These are phyloP conservation scores for Vachellia pachyceras DNA, from an alignment of 306 rosid genomes.

Conservation along the genomic window DNA sequence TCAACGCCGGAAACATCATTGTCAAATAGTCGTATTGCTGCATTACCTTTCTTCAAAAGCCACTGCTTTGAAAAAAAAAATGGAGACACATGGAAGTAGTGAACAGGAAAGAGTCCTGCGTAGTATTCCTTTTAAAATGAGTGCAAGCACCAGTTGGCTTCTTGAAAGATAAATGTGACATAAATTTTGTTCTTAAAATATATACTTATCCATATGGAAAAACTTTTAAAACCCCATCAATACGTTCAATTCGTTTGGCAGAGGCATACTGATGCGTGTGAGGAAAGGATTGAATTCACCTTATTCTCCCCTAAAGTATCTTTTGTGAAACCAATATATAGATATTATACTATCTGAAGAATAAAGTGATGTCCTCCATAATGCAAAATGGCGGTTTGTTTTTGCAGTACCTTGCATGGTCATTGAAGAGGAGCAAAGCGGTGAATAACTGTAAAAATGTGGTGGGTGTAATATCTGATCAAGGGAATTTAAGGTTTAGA, in stretches of 20 bases:
- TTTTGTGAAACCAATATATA: background rate
- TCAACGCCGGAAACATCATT: background rate
- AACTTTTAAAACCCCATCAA: background rate
- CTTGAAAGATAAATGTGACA: no score
- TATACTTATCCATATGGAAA: background rate
- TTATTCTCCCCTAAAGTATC: background rate
- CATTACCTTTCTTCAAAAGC: slow-evolving; percentile 1
- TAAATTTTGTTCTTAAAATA: background rate
- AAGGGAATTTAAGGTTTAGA: no score
- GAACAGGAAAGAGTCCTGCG: background rate
- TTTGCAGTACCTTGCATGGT: slow-evolving; percentile 91
- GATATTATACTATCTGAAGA: background rate
- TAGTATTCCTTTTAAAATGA: background rate
- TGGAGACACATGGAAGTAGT: background rate
- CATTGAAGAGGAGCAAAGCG: slow-evolving; percentile 87
- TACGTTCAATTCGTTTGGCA: no score
- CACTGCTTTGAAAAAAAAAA: background rate
- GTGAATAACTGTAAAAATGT: slow-evolving; percentile 82
- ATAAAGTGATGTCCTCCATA: background rate
- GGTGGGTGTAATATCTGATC: slow-evolving; percentile 89
- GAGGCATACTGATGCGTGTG: no score
- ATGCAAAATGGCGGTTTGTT: slow-evolving; percentile 15
- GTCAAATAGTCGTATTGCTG: slow-evolving; percentile 10
- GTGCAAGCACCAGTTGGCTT: background rate
- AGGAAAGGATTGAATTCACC: background rate